These are phyloP conservation scores for Globisporangium barbulae DNA, from an alignment of 352 stramenopile species.

Conservation along the genomic window DNA sequence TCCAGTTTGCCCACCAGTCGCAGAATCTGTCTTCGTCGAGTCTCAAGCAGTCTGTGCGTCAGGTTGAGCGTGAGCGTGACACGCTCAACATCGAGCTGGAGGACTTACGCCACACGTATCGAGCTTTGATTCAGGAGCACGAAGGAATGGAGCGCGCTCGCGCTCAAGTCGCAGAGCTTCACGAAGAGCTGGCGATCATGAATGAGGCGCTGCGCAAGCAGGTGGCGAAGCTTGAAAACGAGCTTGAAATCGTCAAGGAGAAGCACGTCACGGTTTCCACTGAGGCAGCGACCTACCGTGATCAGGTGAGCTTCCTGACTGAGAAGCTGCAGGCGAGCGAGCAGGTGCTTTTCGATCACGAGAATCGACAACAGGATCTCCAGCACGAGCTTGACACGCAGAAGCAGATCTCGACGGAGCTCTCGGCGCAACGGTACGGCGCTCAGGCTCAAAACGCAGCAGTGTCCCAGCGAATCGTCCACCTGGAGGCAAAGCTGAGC, in stretches of 20 bases:
- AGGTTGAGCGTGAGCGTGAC: constrained; percentile 66
- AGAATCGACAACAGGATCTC: constrained; percentile 24
- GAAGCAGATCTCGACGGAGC: constrained; percentile 69
- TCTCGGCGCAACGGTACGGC: constrained; percentile 74
- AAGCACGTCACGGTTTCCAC: constrained; percentile 56
- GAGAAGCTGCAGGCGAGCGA: constrained; percentile 63
- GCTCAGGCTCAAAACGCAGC: constrained; percentile 70
- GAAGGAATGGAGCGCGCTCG: constrained; percentile 65
- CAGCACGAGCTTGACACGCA: constrained; percentile 53
- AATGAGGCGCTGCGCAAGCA: constrained; percentile 73
- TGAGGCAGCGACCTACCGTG: constrained; percentile 58
- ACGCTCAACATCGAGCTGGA: constrained; percentile 73
- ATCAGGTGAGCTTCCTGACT: constrained; percentile 80
- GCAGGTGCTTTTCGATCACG: constrained; percentile 30
- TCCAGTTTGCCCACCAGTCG: constrained; percentile 54
- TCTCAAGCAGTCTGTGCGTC: constrained; percentile 55
- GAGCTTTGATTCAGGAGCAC: constrained; percentile 65
- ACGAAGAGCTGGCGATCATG: constrained; percentile 56
- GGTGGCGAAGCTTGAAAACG: constrained; percentile 50
- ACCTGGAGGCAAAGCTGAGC: constrained; percentile 74
- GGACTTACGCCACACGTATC: constrained; percentile 71
- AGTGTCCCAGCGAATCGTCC: constrained; percentile 71
- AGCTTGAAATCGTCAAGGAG: constrained; percentile 42
- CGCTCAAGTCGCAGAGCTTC: constrained; percentile 42
- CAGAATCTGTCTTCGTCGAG: constrained; percentile 45